Conservation (phyloP, 129 eudicot species). For the Chrysanthemum makinoi region DNA sequence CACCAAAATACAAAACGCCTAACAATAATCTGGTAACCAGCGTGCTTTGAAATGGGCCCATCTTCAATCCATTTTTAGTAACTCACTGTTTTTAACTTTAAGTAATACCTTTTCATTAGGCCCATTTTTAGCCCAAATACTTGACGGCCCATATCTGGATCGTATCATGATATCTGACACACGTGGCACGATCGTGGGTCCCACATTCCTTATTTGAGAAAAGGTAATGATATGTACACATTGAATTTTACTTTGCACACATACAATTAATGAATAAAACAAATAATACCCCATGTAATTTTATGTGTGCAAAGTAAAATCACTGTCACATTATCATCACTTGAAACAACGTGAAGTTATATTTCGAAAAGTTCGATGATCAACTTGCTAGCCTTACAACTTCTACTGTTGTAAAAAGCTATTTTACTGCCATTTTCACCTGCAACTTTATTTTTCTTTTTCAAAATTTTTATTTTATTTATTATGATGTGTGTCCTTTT, state of each 20-base stretch:
- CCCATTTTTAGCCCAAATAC: conserved; percentile 38
- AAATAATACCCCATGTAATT: no score
- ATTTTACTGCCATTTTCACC: conserved; percentile 34
- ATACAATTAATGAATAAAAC: no score
- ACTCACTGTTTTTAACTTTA: conserved; percentile 23
- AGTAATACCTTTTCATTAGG: conserved; percentile 7
- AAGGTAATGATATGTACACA: no score
- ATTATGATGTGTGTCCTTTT: background rate
- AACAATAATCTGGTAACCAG: conserved; percentile 28
- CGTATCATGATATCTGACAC: conserved; percentile 37
- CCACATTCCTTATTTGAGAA: conserved; percentile 31
- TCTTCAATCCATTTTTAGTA: conserved; percentile 23
- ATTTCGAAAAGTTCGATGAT: conserved; percentile 39
- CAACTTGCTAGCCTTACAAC: conserved; percentile 26
- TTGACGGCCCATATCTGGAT: conserved; percentile 35
- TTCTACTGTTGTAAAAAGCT: conserved; percentile 27
- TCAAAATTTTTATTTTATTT: background rate
- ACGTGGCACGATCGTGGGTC: conserved; percentile 33
- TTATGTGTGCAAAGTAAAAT: no score
- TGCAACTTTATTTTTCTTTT: conserved; percentile 13
- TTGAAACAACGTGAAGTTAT: conserved; percentile 18
- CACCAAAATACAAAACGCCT: conserved; percentile 27
- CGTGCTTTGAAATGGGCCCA: conserved; percentile 35
- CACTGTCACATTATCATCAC: no score
- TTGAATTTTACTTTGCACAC: no score